Evolutionary conservation across 2,329 filamentous ascomycete species (phyloP), one percentile per base, ranked within the genome.

Genomic region (Pseudocercospora crystallina): DNA sequence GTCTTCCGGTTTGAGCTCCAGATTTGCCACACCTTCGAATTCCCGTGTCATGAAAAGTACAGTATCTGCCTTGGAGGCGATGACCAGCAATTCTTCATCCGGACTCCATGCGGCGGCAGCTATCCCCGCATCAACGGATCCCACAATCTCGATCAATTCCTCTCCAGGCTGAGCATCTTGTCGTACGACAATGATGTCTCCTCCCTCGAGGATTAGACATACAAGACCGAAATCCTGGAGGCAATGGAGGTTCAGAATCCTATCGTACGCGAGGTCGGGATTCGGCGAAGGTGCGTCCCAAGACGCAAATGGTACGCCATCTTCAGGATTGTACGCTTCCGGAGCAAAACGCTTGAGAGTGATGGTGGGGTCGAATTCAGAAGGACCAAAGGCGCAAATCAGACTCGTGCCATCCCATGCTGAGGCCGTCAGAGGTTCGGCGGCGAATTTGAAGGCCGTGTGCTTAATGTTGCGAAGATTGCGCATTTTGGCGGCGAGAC

Each of bases 51-150:
- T 96, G 66, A 96, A 89, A 50, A 97, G 78, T 29, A 94, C 77
- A 0, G 89, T 94, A 53, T 85, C 79, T 35, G 84, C 85, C 63
- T 85, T 84, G 13, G 94, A 97, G 46, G 86, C 83, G 56, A 99
- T 83, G 48, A 87, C 84, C 38, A 99, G 76, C 13, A 97, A 78
- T 68, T 97, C 92, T 66, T 96, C 92, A 65, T 99, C 94, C 2
- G 91, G 91, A 34, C 92, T 95, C 94, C 94, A 99, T 60, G 83
- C 81, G 12, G 91, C 92, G 12, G 90, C 90, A 17, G 85, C 82
- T 61, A 99, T 96, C 17, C 92, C 94, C 51, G 87, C 87, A 72
- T 96, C 90, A 33, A 99, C 89, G 31, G 90, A 95, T 38, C 94
- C 94, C 57, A 97, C 84, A 61, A 99, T 97, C 71, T 97, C 94